phyloP scores from a whole-genome alignment of 495 filamentous ascomycete genomes.

The Daldinia bambusicola region DNA sequence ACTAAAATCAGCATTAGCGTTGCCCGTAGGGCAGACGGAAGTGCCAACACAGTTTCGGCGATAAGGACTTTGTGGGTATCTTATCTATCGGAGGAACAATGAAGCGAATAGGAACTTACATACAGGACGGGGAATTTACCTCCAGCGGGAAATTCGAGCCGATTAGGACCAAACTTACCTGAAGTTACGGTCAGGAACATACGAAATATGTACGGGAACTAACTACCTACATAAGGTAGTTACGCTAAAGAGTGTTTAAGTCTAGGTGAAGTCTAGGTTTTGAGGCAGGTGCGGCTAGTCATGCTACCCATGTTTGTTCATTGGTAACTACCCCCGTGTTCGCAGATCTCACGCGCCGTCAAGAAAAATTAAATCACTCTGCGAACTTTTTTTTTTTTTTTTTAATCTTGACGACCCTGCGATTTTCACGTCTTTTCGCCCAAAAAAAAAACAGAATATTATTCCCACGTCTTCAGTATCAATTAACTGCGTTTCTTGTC shows the following conservation, averaged over 20 bases:
- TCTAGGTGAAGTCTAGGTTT: conserved; percentile 17
- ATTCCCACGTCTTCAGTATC: background rate
- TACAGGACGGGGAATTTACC: conserved; percentile 29
- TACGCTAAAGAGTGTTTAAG: background rate
- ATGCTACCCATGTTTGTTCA: conserved; percentile 25
- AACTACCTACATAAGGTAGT: too few species aligned
- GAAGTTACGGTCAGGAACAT: conserved; percentile 5
- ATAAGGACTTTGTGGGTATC: background rate
- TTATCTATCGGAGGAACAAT: conserved; percentile 34
- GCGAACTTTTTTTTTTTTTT: conserved; percentile 23
- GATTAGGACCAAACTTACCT: background rate
- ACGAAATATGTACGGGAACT: too few species aligned
- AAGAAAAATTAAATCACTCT: conserved; percentile 44
- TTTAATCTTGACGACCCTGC: conserved; percentile 5
- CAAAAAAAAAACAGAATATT: background rate
- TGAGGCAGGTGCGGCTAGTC: conserved; percentile 34
- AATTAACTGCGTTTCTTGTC: conserved; percentile 13
- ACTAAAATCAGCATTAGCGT: conserved; percentile 3
- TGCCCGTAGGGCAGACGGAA: conserved; percentile 7
- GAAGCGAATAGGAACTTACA: conserved; percentile 30
- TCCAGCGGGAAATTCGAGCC: conserved; percentile 32
- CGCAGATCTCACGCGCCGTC: conserved; percentile 27
- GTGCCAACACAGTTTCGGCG: background rate
- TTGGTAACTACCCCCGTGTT: conserved; percentile 7
- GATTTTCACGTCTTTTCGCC: background rate